Percentiles rank a stretch among this genome's conserved stretches.
Conservation (phyloP, 805 yeast genomes). For the Wickerhamiella alocasiicola region DNA sequence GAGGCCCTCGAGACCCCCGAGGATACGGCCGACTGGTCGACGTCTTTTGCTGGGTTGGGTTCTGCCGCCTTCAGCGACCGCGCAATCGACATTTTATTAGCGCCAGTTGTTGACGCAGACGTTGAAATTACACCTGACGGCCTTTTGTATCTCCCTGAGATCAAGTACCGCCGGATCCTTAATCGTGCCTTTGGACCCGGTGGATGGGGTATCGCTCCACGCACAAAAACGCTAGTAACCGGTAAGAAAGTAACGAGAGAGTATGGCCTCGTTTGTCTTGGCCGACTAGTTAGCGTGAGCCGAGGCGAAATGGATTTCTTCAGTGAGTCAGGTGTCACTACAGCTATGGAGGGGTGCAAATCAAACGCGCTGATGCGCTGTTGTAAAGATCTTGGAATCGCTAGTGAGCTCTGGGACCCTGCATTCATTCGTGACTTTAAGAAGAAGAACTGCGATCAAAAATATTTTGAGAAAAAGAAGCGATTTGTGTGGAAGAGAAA, state of each 20-base stretch:
- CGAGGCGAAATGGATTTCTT: constrained; percentile 94
- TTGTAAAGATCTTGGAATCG: constrained; percentile 93
- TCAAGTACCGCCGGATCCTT: constrained; percentile 80
- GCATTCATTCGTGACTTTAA: constrained; percentile 64
- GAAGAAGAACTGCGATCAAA: constrained; percentile 56
- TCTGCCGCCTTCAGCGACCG: constrained; percentile 56
- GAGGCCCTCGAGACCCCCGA: constrained; percentile 10
- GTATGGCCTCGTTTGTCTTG: constrained; percentile 76
- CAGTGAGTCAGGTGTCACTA: constrained; percentile 73
- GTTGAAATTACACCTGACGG: constrained; percentile 96
- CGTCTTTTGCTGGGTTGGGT: constrained; percentile 79
- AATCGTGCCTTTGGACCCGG: constrained; percentile 96
- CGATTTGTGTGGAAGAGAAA: constrained; percentile 79
- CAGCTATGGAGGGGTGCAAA: constrained; percentile 95
- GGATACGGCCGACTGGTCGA: constrained; percentile 53
- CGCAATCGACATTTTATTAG: constrained; percentile 46
- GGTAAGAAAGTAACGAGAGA: constrained; percentile 72
- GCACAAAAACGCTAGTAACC: constrained; percentile 73
- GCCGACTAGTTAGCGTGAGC: constrained; percentile 79
- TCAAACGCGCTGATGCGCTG: constrained; percentile 96
- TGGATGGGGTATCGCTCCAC: constrained; percentile 95
- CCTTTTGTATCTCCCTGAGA: constrained; percentile 80
- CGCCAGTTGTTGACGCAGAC: constrained; percentile 54
- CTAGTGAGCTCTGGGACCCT: constrained; percentile 97
- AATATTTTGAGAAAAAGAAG: constrained; percentile 72